Base-by-base conservation (phyloP, 2,329 filamentous ascomycete species). In the Fusarium sulawesiense region DNA sequence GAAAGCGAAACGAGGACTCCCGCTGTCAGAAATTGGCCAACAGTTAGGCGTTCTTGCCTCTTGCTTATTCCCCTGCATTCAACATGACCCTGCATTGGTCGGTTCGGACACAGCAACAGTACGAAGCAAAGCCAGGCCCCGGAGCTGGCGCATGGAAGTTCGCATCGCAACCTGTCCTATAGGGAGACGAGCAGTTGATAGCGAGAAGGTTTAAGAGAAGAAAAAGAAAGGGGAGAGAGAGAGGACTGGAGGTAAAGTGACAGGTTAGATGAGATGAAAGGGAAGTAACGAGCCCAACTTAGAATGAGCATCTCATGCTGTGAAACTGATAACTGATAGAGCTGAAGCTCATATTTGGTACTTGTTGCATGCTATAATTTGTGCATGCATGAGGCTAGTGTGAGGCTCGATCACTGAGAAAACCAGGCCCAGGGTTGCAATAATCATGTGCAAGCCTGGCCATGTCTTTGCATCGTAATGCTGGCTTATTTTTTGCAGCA, bases 21-120 rank as follows among this genome's bases (percentile, higher is more conserved):
- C 16, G 18, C 20, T 46, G 27, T 32, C n/a, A 55, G 23, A 16
- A 4, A 53, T 29, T 30, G 44, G 41, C 16, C 32, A 30, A 56
- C 23, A 42, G 56, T 32, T 41, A 68, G 46, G 58, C 37, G 55
- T 62, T 68, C 64, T 64, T 68, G 63, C 60, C 64, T 60, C 58
- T 64, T 68, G 42, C 46, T 60, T 46, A 44, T 58, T 71, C 51
- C 63, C 66, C 58, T 74, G 68, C 64, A 72, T 58, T 60, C 60
- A 45, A 54, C 59, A 49, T 42, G 71, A 68, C 68, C 69, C 73
- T 75, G 65, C 63, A 59, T 75, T 67, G 42, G 34, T 42, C 25
- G 56, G 61, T 42, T 42, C 41, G 32, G 53, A 40, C 27, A 50
- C 41, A 34, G 45, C n/a, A 47, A 30, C 40, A 64, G 66, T 72